Percentiles rank a stretch among this genome's conserved stretches.
phyloP scores from a whole-genome alignment of 805 yeast species.

The Metschnikowia gelsemii region DNA sequence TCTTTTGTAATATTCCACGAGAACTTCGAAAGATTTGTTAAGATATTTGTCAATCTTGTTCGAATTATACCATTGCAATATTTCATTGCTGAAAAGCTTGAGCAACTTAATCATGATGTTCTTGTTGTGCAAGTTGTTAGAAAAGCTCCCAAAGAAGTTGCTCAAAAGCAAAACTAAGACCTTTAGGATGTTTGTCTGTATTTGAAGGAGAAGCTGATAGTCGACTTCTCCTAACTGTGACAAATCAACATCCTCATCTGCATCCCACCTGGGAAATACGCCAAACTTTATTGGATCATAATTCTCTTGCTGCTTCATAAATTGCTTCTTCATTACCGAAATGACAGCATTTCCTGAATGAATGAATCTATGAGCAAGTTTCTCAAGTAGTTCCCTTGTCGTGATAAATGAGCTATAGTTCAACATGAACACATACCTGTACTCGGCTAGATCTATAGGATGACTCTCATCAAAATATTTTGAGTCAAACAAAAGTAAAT shows the following conservation, averaged over 20 bases:
- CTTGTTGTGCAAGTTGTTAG: slow-evolving; percentile 63
- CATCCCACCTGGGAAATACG: slow-evolving; percentile 61
- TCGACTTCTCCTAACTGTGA: slow-evolving; percentile 50
- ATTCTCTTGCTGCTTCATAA: slow-evolving; percentile 16
- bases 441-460: slow-evolving; percentile 40
- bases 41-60: slow-evolving; percentile 37
- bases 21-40: slow-evolving; percentile 38
- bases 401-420: slow-evolving; percentile 42
- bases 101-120: slow-evolving; percentile 60
- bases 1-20: slow-evolving; percentile 54
- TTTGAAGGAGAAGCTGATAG: slow-evolving; percentile 67
- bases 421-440: slow-evolving; percentile 41
- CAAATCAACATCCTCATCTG: slow-evolving; percentile 37
- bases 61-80: slow-evolving; percentile 48
- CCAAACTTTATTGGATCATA: slow-evolving; percentile 18
- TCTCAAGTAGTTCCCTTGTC: slow-evolving; percentile 40
- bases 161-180: slow-evolving; percentile 68
- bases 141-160: slow-evolving; percentile 73
- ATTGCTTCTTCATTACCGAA: slow-evolving; percentile 40
- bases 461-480: slow-evolving; percentile 48
- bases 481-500: slow-evolving; percentile 72
- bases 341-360: slow-evolving; percentile 46
- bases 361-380: slow-evolving; percentile 40
- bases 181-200: slow-evolving; percentile 79
- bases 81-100: slow-evolving; percentile 66